These are phyloP conservation scores for Pochonia chlamydosporia DNA, from an alignment of 2,329 filamentous ascomycete species.

Conservation along the genomic window DNA sequence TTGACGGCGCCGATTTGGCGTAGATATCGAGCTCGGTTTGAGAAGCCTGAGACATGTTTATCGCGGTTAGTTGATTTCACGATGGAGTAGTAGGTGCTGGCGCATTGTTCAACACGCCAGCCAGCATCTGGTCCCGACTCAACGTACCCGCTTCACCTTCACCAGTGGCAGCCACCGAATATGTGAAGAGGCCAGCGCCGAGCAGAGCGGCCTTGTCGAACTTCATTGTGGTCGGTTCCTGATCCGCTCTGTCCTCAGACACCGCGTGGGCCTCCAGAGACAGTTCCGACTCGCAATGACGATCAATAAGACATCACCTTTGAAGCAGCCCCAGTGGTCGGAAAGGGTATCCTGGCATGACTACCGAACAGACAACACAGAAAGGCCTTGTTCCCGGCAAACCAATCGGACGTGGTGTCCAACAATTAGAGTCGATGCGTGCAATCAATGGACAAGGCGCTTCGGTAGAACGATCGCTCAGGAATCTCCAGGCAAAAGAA, in stretches of 20 bases:
- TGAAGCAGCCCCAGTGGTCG: constrained; percentile 3
- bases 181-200: constrained; percentile 10
- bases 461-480: too few relatives aligned
- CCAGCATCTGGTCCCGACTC: constrained; percentile 1
- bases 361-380: not conserved
- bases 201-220: constrained; percentile 10
- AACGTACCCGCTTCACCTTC: constrained; percentile 10
- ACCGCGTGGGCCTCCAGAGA: not conserved
- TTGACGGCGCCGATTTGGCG: not conserved
- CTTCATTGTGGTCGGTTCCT: constrained; percentile 13
- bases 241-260: not conserved
- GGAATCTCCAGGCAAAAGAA: too few relatives aligned
- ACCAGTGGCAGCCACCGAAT: constrained; percentile 8
- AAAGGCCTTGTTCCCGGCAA: not conserved
- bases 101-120: too few relatives aligned
- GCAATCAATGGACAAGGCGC: too few relatives aligned
- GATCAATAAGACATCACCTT: constrained; percentile 5
- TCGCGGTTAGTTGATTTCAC: not conserved
- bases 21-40: not conserved
- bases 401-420: not conserved
- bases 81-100: too few relatives aligned
- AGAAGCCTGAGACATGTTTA: not conserved
- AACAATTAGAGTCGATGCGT: too few relatives aligned
- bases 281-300: constrained; percentile 1
- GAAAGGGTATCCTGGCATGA: constrained; percentile 4